Evolutionary conservation across 2,329 filamentous ascomycete genomes (phyloP).

Genomic region (Xylariaceae sp.): DNA sequence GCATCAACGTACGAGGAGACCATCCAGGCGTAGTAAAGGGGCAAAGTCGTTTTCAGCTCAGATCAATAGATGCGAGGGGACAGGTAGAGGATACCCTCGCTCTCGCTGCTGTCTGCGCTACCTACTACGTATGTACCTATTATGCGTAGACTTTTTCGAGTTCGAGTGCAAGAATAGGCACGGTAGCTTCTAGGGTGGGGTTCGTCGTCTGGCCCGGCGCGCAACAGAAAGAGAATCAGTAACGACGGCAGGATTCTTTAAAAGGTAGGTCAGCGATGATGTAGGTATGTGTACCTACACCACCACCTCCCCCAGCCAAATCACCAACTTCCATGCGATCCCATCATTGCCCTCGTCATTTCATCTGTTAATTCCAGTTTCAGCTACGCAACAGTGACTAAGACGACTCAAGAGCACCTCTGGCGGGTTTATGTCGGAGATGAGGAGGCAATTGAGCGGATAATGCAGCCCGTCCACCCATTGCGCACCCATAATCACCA

Average conservation of each 20-base stretch:
- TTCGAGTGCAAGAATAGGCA: no score
- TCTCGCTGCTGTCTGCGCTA: neutral
- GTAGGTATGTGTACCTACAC: neutral
- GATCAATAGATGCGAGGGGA: conserved; percentile 1
- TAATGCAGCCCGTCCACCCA: neutral
- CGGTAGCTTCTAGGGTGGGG: neutral
- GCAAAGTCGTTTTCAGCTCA: conserved; percentile 13
- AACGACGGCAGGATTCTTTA: neutral
- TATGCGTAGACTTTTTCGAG: neutral
- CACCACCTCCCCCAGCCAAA: neutral
- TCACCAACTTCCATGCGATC: neutral
- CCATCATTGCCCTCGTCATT: conserved; percentile 9
- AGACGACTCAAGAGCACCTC: conserved; percentile 12
- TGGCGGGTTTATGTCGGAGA: conserved; percentile 14
- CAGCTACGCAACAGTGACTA: conserved; percentile 16
- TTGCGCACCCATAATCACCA: no score
- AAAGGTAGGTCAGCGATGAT: neutral
- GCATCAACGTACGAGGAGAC: conserved; percentile 1
- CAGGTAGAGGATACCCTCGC: no score
- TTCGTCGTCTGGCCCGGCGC: neutral
- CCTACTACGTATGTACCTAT: neutral
- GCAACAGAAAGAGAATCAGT: neutral
- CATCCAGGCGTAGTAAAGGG: conserved; percentile 12
- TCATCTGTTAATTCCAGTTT: neutral
- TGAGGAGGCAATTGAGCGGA: conserved; percentile 14